Conservation (phyloP, 2,329 filamentous ascomycete species). For the Fusarium pseudocircinatum region DNA sequence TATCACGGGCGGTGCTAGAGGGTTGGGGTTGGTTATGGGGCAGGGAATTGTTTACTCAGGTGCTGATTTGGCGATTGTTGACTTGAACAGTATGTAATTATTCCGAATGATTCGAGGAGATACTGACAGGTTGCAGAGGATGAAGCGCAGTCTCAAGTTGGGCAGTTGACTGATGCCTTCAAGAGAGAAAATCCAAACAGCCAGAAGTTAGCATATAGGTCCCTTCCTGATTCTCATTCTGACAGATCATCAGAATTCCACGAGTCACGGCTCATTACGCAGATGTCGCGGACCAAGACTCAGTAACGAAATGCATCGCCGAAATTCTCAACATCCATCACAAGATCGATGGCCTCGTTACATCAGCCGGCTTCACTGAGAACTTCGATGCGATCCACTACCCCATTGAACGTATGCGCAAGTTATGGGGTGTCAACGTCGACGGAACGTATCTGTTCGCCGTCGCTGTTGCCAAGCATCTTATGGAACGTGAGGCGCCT, state of each 20-base stretch:
- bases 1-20: slow-evolving; percentile 89
- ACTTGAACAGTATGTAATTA: slow-evolving; percentile 80
- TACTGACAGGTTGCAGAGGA: slow-evolving; percentile 66
- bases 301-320: slow-evolving; percentile 76
- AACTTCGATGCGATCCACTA: slow-evolving; percentile 93
- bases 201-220: slow-evolving; percentile 59
- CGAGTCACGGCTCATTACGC: slow-evolving; percentile 89
- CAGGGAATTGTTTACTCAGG: slow-evolving; percentile 90
- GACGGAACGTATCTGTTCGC: slow-evolving; percentile 92
- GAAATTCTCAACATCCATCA: slow-evolving; percentile 69
- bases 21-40: slow-evolving; percentile 90
- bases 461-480: slow-evolving; percentile 82
- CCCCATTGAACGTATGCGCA: slow-evolving; percentile 88
- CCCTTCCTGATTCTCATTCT: background rate
- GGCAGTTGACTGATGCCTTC: slow-evolving; percentile 78
- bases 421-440: slow-evolving; percentile 93
- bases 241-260: slow-evolving; percentile 64
- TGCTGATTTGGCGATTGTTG: slow-evolving; percentile 88
- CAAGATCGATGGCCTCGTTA: slow-evolving; percentile 92
- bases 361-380: slow-evolving; percentile 93
- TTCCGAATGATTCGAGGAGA: background rate
- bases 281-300: slow-evolving; percentile 84
- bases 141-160: slow-evolving; percentile 80
- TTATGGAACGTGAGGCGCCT: slow-evolving; percentile 80
- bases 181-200: slow-evolving; percentile 79